Conservation (phyloP, 2,329 filamentous ascomycete genomes). For the Teratosphaeria nubilosa region DNA sequence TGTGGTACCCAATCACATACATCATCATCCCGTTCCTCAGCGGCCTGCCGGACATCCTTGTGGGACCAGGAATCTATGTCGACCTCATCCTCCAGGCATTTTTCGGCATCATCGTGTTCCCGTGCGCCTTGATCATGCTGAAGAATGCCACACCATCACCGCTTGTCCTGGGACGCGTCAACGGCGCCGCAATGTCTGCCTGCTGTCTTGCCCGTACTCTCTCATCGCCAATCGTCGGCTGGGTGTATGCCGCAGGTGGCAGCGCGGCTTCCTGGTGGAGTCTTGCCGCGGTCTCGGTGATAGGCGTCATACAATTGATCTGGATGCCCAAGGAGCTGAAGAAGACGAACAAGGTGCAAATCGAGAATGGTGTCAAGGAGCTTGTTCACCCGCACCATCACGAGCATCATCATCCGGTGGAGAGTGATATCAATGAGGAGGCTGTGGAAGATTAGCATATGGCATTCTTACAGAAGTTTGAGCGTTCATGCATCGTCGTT, state of each 20-base stretch:
- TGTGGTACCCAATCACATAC: constrained; percentile 55
- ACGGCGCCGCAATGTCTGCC: constrained; percentile 57
- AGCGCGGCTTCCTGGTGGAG: constrained; percentile 50
- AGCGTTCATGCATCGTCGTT: background rate
- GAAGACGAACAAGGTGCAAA: background rate
- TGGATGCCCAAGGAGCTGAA: constrained; percentile 41
- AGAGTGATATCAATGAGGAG: background rate
- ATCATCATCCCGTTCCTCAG: constrained; percentile 56
- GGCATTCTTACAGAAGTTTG: background rate
- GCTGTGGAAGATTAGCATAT: background rate
- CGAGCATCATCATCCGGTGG: background rate
- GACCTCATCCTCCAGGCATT: constrained; percentile 54
- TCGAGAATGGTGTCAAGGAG: background rate
- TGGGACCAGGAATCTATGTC: constrained; percentile 51
- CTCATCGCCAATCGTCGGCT: constrained; percentile 54
- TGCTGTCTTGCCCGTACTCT: constrained; percentile 56
- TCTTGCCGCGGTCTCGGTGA: constrained; percentile 42
- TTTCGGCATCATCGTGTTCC: constrained; percentile 57
- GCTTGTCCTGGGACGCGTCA: constrained; percentile 55
- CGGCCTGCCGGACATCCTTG: constrained; percentile 40
- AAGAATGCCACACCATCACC: constrained; percentile 57
- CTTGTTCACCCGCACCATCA: background rate
- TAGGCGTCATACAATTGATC: constrained; percentile 45
- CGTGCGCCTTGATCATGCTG: constrained; percentile 56
- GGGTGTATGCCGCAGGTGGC: constrained; percentile 51